These are phyloP conservation scores for Kockiozyma suomiensis DNA, from an alignment of 805 yeast genomes.

Conservation along the genomic window DNA sequence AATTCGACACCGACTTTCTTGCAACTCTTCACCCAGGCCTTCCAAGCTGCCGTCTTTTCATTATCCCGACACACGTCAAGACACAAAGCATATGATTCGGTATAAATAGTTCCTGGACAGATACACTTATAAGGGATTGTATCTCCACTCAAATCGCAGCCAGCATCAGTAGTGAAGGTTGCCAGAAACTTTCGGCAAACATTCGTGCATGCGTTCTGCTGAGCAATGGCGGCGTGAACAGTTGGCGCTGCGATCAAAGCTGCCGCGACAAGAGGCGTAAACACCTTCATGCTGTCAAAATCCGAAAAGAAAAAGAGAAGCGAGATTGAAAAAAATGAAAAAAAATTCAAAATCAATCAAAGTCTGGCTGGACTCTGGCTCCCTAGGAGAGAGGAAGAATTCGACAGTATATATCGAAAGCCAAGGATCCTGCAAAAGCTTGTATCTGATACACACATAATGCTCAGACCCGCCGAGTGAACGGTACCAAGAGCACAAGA, in stretches of 20 bases:
- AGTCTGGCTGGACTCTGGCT: no score
- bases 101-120: conserved; percentile 14
- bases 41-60: conserved; percentile 9
- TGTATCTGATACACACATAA: no score
- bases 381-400: no score
- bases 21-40: conserved; percentile 9
- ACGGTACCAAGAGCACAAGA: no score
- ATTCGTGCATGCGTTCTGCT: neutral
- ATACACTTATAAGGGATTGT: conserved; percentile 17
- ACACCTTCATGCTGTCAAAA: neutral
- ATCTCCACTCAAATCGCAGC: neutral
- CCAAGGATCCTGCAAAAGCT: no score
- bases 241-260: neutral
- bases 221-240: neutral
- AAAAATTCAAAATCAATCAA: no score
- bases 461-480: no score
- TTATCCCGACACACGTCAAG: conserved; percentile 10
- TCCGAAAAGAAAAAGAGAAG: no score
- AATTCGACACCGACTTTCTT: conserved; percentile 10
- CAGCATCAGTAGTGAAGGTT: conserved; percentile 6
- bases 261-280: neutral
- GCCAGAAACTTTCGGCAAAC: neutral
- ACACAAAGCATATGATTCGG: conserved; percentile 24
- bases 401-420: no score
- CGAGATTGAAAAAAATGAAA: no score